Evolutionary conservation across 1,139 yeast species (phyloP), one percentile per base, ranked within the genome.

Genomic region (Candida tropicalis): DNA sequence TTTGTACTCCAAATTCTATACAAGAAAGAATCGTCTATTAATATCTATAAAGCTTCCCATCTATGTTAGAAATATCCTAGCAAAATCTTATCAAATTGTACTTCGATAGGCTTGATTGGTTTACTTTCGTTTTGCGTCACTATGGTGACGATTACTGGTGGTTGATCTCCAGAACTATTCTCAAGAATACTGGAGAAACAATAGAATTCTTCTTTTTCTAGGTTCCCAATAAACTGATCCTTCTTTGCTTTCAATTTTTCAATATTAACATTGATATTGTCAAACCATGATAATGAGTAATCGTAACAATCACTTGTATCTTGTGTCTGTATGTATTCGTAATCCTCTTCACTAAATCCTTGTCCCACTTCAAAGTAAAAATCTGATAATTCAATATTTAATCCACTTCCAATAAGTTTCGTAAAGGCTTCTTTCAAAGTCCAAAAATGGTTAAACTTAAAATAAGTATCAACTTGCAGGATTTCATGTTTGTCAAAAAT

Each of bases 341-440:
- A 38, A 8, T 39, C 35, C 6, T 41, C 33, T 16, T 41, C 44
- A 13, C 15, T 26, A 24, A 46, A 42, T 12, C 25, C 42, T 18
- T 43, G 35, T 2, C 34, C 39, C 7, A 43, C 39, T 8, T 33
- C n/a, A 29, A 59, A 60, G 11, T 42, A 43, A 41, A 65, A 59
- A 22, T 46, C 49, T 1, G 66, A 59, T 44, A 84, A 61, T 35
- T 82, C 81, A 13, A 74, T 64, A 48, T 82, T 77, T 22, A 85
- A 62, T 0, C 95, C 93, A 15, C 72, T 62, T 0, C 93, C 93
- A 5, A 75, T 51, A 20, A 71, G 72, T 53, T 85, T 86, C 3
- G 84, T 75, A 51, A 79, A 84, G 26, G 87, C 78, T 56, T 86
- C 95, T 55, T 86, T 86, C 43, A 85, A 58, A 0, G 93, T 84